Percentiles rank a stretch among this genome's conserved stretches.
Evolutionary conservation across 345 rosid genomes (phyloP).

Genomic region (Euclidium syriacum): DNA sequence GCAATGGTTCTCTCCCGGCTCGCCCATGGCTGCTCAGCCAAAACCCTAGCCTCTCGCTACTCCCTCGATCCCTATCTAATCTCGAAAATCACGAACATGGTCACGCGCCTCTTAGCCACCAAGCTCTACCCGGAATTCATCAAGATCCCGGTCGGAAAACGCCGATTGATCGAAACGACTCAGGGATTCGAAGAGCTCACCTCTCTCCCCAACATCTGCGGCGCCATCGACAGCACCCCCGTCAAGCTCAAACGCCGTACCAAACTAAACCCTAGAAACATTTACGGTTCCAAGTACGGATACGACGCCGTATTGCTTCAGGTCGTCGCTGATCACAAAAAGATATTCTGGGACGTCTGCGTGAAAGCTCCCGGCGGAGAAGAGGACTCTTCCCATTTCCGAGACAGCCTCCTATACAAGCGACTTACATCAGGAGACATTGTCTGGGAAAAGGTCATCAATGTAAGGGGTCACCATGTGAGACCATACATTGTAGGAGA

Average conservation of each 20-base stretch:
- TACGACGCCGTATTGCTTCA: conserved; percentile 77
- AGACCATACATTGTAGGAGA: conserved; percentile 92
- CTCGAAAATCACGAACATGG: conserved; percentile 95
- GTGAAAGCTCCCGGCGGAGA: conserved; percentile 85
- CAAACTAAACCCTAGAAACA: conserved; percentile 33
- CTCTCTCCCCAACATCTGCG: conserved; percentile 87
- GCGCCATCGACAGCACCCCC: conserved; percentile 83
- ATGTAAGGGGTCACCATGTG: conserved; percentile 76
- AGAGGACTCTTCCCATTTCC: conserved; percentile 77
- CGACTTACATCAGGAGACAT: conserved; percentile 80
- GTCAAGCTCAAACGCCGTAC: conserved; percentile 51
- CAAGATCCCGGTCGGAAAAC: conserved; percentile 81
- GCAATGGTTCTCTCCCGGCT: conserved; percentile 93
- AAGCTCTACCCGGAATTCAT: conserved; percentile 89
- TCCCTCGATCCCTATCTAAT: conserved; percentile 82
- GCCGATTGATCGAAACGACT: conserved; percentile 77
- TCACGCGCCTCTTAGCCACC: conserved; percentile 80
- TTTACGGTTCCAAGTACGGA: conserved; percentile 57
- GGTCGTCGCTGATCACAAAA: conserved; percentile 91
- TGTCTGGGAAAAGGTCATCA: conserved; percentile 82
- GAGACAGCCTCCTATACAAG: conserved; percentile 83
- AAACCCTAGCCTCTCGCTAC: conserved; percentile 64
- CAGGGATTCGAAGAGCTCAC: conserved; percentile 88
- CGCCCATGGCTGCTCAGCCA: conserved; percentile 73
- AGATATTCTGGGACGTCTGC: conserved; percentile 93